Percentiles rank a stretch among this genome's conserved stretches.
These are phyloP conservation scores for Neurospora cerealis DNA, from an alignment of 495 filamentous ascomycete species.

Conservation along the genomic window DNA sequence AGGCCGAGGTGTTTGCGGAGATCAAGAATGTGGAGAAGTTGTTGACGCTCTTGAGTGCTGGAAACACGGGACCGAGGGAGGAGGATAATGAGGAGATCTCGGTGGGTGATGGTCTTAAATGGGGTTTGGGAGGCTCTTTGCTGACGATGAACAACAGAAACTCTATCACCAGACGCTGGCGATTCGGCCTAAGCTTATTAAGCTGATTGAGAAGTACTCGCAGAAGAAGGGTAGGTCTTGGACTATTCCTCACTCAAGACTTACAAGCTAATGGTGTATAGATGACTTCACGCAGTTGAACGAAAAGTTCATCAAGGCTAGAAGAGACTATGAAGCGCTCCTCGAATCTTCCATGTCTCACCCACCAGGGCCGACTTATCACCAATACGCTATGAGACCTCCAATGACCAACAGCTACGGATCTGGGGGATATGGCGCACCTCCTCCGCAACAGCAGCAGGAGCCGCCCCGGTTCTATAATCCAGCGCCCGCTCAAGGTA, in stretches of 20 bases:
- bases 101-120: slow-evolving; percentile 26
- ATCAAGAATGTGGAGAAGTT: slow-evolving; percentile 99
- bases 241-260: not conserved
- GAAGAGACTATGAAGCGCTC: slow-evolving; percentile 91
- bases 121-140: not conserved
- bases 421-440: slow-evolving; percentile 30
- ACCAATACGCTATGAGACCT: slow-evolving; percentile 56
- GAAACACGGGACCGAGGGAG: slow-evolving; percentile 74
- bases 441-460: slow-evolving; percentile 43
- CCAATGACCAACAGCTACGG: slow-evolving; percentile 57
- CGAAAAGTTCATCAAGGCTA: slow-evolving; percentile 98
- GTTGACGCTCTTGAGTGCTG: slow-evolving; percentile 87
- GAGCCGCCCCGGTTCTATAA: slow-evolving; percentile 65
- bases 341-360: slow-evolving; percentile 94
- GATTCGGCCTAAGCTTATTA: slow-evolving; percentile 93
- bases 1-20: slow-evolving; percentile 93
- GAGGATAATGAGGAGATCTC: slow-evolving; percentile 92
- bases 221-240: slow-evolving; percentile 80
- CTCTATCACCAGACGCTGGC: slow-evolving; percentile 89
- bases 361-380: slow-evolving; percentile 53
- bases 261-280: slow-evolving; percentile 26
- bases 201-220: slow-evolving; percentile 97
- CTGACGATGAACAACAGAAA: slow-evolving; percentile 36
- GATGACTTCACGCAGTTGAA: slow-evolving; percentile 98
- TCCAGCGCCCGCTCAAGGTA: slow-evolving; percentile 39